Evolutionary conservation across 2,329 filamentous ascomycete species (phyloP).

Genomic region (Trichoderma citrinoviride): DNA sequence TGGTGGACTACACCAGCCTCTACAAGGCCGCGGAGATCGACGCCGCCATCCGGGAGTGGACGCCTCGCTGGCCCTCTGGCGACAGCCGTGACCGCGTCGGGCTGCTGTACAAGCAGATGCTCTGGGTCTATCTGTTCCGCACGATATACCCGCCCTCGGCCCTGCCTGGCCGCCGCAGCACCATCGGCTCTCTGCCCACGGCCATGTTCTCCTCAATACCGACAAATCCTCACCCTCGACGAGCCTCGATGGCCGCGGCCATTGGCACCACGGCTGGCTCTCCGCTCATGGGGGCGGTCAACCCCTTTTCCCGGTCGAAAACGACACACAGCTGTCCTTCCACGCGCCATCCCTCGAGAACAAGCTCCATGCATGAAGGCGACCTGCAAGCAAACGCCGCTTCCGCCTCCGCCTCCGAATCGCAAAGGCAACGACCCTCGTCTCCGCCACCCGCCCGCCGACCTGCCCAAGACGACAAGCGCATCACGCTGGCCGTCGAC

Average conservation of each 20-base stretch:
- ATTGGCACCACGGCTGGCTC: slow-evolving; percentile 28
- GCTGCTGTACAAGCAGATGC: slow-evolving; percentile 62
- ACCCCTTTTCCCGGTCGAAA: slow-evolving; percentile 22
- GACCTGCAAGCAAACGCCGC: slow-evolving; percentile 28
- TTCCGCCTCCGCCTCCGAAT: background rate
- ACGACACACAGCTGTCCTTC: slow-evolving; percentile 34
- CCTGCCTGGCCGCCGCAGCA: slow-evolving; percentile 32
- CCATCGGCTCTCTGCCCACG: slow-evolving; percentile 31
- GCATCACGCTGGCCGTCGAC: slow-evolving; percentile 55
- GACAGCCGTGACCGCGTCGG: slow-evolving; percentile 57
- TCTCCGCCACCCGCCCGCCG: slow-evolving; percentile 49
- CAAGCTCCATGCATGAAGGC: slow-evolving; percentile 42
- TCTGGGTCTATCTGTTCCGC: slow-evolving; percentile 62
- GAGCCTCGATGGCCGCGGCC: slow-evolving; percentile 38
- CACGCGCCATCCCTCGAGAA: slow-evolving; percentile 38
- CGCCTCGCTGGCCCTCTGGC: slow-evolving; percentile 57
- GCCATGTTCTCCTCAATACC: slow-evolving; percentile 19
- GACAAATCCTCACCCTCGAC: slow-evolving; percentile 26
- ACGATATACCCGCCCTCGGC: slow-evolving; percentile 56
- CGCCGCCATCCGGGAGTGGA: slow-evolving; percentile 70
- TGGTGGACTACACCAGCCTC: slow-evolving; percentile 70
- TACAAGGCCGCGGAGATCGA: slow-evolving; percentile 75
- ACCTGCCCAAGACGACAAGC: slow-evolving; percentile 48
- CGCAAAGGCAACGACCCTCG: slow-evolving; percentile 27
- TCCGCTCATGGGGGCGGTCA: slow-evolving; percentile 21